Evolutionary conservation across 345 rosid genomes (phyloP), one percentile per base, ranked within the genome.

Genomic region (Ceriops tagal): DNA sequence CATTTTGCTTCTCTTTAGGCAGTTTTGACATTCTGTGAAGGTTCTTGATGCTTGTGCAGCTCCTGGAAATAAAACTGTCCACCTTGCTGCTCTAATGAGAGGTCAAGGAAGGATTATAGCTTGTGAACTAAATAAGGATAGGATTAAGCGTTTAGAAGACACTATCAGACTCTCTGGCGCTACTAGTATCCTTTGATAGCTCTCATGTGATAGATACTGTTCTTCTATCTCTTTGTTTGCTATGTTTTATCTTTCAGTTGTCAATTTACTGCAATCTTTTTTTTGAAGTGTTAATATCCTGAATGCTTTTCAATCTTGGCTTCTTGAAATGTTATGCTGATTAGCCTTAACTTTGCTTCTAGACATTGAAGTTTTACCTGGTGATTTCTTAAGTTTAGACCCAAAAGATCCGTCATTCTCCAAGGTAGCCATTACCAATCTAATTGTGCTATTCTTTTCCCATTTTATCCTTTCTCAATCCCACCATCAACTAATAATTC

Each of bases 1-100:
- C 20, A 6, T 20, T 11, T 21, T 53, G n/a, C 37, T 46, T 30
- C 28, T 57, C 52, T 61, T 37, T 74, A 53, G 61, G 69, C 47
- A 53, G 20, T 58, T 71, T 75, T 62, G 4, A 35, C 61, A 69
- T 74, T 72, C 47, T 78, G 52, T 79, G 82, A 81, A 89, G 98
- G 97, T 93, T 79, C 78, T 93, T 80, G 98, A 93, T 79, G 98
- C 98, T 66, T 93, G 97, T 71, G 85, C 98, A 73, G 96, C 98
- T 74, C 98, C 97, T 37, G 98, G 98, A 74, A 93, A 93, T 87
- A 91, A 93, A 87, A 93, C 97, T 58, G 88, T 89, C 47, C 97
- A 93, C 78, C 89, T 93, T 53, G 98, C 97, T 47, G 92, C 98
- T 69, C 87, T 93, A 55, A 89, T 91, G 98, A 68, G 78, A 75